Evolutionary conservation across 2,329 filamentous ascomycete species (phyloP).

Genomic region (Neurospora sp.): DNA sequence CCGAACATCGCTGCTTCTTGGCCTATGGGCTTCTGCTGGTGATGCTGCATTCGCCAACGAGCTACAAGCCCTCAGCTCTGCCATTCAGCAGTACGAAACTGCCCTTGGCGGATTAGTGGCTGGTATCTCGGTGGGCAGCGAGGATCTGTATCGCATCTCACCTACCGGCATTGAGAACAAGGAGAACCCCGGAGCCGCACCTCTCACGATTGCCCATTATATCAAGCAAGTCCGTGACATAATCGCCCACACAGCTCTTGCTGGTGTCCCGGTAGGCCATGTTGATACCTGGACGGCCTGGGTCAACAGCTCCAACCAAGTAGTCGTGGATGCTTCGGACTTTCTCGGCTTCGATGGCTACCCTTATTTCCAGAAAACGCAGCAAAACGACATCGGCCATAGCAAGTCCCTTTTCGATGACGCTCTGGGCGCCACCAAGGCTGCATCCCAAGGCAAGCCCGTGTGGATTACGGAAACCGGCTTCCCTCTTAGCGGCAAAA

Average conservation of each 20-base stretch:
- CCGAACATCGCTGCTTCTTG: slow-evolving; percentile 69
- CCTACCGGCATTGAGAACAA: slow-evolving; percentile 56
- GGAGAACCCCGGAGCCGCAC: slow-evolving; percentile 52
- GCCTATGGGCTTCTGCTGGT: slow-evolving; percentile 71
- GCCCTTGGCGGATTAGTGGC: slow-evolving; percentile 58
- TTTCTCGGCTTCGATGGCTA: slow-evolving; percentile 81
- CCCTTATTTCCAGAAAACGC: slow-evolving; percentile 69
- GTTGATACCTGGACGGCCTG: slow-evolving; percentile 85
- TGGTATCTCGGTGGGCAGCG: slow-evolving; percentile 77
- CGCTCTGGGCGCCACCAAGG: slow-evolving; percentile 51
- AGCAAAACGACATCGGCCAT: slow-evolving; percentile 54
- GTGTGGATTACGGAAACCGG: slow-evolving; percentile 87
- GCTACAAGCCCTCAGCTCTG: slow-evolving; percentile 58
- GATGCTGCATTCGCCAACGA: slow-evolving; percentile 59
- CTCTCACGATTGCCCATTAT: slow-evolving; percentile 55
- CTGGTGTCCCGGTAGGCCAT: slow-evolving; percentile 58
- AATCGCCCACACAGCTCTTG: slow-evolving; percentile 52
- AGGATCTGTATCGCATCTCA: slow-evolving; percentile 77
- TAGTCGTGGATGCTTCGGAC: slow-evolving; percentile 60
- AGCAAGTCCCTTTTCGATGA: slow-evolving; percentile 59
- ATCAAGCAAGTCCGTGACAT: slow-evolving; percentile 57
- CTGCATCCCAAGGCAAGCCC: slow-evolving; percentile 53
- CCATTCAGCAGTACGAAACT: slow-evolving; percentile 59
- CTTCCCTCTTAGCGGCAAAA: slow-evolving; percentile 66
- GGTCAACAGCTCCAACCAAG: slow-evolving; percentile 62